These are phyloP conservation scores for Rhododendron ovatum DNA, from an alignment of 148 eudicot species.

Conservation along the genomic window DNA sequence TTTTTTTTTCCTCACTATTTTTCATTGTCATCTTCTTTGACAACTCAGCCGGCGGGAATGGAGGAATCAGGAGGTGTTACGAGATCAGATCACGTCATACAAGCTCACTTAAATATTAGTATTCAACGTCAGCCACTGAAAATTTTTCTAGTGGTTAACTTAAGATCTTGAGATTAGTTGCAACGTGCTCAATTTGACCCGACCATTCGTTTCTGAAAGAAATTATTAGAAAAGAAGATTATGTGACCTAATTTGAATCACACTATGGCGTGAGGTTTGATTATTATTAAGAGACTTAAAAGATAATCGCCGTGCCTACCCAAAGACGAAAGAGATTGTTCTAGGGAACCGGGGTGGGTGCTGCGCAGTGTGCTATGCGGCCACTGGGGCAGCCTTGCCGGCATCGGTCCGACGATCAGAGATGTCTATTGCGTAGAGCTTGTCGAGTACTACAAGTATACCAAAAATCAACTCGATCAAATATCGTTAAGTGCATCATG, in stretches of 20 bases:
- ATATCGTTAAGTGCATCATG: too few relatives aligned
- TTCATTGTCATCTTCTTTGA: background rate
- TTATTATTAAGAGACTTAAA: background rate
- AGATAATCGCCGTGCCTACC: background rate
- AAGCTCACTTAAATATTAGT: background rate
- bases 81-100: background rate
- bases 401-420: too few relatives aligned
- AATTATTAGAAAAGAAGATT: background rate
- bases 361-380: too few relatives aligned
- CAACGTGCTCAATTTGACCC: too few relatives aligned
- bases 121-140: background rate
- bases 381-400: too few relatives aligned
- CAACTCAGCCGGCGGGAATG: background rate
- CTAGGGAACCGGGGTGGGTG: too few relatives aligned
- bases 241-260: background rate
- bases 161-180: too few relatives aligned
- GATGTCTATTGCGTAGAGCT: too few relatives aligned
- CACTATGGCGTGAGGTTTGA: background rate
- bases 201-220: too few relatives aligned
- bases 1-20: background rate
- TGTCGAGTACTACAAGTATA: too few relatives aligned
- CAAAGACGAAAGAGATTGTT: background rate
- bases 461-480: too few relatives aligned
- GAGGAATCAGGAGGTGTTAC: background rate
- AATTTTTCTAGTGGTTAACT: too few relatives aligned